Percentiles rank a stretch among this genome's conserved stretches.
Conservation (phyloP, 768 basidiomycete species). For the Sporobolomyces roseus region DNA sequence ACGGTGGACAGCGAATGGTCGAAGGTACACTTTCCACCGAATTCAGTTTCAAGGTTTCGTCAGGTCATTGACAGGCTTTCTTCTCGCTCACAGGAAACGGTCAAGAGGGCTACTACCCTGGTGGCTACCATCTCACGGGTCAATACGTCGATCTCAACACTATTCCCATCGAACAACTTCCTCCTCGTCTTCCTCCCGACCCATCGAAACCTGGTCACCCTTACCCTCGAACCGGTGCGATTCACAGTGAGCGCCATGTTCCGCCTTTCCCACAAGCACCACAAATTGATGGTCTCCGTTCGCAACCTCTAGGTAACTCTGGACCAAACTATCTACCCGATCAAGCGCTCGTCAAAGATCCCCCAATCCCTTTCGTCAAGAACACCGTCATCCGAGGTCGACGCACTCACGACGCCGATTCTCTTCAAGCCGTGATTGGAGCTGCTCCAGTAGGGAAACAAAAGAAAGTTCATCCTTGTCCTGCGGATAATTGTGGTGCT, state of each 20-base stretch:
- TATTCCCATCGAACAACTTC: background rate
- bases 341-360: slow-evolving; percentile 18
- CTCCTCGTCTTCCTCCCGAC: background rate
- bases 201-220: slow-evolving; percentile 11
- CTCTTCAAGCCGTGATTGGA: background rate
- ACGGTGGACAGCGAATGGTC: too few species aligned
- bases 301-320: slow-evolving; percentile 10
- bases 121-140: background rate
- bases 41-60: too few species aligned
- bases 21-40: too few species aligned
- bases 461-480: slow-evolving; percentile 35
- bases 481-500: slow-evolving; percentile 61
- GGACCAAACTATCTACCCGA: slow-evolving; percentile 16
- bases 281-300: background rate
- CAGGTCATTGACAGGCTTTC: too few species aligned
- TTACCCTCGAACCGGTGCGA: background rate
- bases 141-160: background rate
- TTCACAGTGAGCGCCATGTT: background rate
- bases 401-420: background rate
- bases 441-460: background rate
- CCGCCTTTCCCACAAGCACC: too few species aligned
- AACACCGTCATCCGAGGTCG: slow-evolving; percentile 36
- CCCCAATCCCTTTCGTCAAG: slow-evolving; percentile 25
- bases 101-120: background rate
- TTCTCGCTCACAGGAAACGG: too few species aligned